Evolutionary conservation across 2,329 filamentous ascomycete genomes (phyloP).

Genomic region (Colletotrichum paranaense): DNA sequence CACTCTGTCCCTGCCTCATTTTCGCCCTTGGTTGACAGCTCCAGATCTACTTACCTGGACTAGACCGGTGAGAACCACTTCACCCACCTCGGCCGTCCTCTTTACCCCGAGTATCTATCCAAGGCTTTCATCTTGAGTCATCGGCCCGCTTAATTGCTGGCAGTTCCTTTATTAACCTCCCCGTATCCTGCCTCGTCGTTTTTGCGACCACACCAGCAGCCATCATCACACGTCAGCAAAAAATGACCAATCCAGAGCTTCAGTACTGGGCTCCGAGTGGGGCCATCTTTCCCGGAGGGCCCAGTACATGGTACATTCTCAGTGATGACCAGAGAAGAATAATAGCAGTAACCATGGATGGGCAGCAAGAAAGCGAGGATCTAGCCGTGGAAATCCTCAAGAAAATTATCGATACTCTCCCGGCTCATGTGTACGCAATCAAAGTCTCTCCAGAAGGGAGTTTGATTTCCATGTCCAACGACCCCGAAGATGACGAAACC

Average conservation of each 20-base stretch:
- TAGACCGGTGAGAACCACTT: too few relatives aligned
- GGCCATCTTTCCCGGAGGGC: constrained; percentile 26
- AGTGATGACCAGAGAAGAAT: constrained; percentile 44
- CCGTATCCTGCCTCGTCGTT: too few relatives aligned
- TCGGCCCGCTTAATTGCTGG: too few relatives aligned
- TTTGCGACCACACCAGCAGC: too few relatives aligned
- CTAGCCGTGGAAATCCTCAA: constrained; percentile 40
- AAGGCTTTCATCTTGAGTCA: too few relatives aligned
- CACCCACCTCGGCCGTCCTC: too few relatives aligned
- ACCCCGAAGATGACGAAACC: not conserved
- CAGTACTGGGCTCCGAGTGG: not conserved
- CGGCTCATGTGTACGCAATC: constrained; percentile 38
- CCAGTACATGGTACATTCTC: constrained; percentile 43
- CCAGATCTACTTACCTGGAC: too few relatives aligned
- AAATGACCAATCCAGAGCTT: not conserved
- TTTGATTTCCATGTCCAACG: not conserved
- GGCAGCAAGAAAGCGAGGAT: constrained; percentile 39
- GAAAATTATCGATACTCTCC: constrained; percentile 38
- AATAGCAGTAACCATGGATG: constrained; percentile 44
- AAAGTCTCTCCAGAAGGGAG: constrained; percentile 33
- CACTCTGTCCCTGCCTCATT: too few relatives aligned
- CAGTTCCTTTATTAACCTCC: too few relatives aligned
- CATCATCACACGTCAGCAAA: too few relatives aligned
- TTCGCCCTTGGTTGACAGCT: too few relatives aligned
- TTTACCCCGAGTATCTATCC: too few relatives aligned